Base-by-base conservation (phyloP, 768 basidiomycete genomes). In the Mrakia frigida region DNA sequence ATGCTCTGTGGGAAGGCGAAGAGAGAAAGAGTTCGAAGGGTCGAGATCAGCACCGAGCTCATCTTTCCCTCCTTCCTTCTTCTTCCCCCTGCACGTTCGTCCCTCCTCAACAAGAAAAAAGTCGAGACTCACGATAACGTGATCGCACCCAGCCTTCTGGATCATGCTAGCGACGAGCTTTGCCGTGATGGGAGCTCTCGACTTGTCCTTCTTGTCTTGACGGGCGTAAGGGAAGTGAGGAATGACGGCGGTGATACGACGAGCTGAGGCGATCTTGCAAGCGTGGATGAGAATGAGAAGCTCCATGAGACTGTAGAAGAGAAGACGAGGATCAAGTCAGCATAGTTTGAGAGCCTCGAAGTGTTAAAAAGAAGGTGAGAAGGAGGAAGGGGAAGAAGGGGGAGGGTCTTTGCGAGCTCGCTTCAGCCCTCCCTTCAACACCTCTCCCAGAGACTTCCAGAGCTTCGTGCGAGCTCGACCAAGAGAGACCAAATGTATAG, bases 161-260 rank as follows among this genome's bases (percentile, higher is more conserved):
- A 99, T 87, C 96, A 98, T 98, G 84, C 97, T 98, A 33, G 96
- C 95, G 68, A 98, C 93, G 73, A 99, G 88, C 85, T 99, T 99
- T 65, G 96, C 94, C 6, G 96, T 98, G 83, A 99, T 99, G 35
- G 97, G 96, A 5, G 94, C 94, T 10, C 96, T 88, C 7, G 89
- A 90, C 86, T 92, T 92, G 86, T 99, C 94, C 87, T 98, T 99
- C 85, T 97, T 97, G 87, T 98, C 96, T 88, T 93, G 93, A 14
- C 78, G 74, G 43, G 78, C 74, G 74, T 75, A 78, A 39, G 95
- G 95, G 85, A 93, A 99, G 84, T 94, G 98, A 33, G 96, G 97
- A 75, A 99, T 94, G 82, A 98, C 93, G 41, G 96, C 97, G 23
- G 96, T 98, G 84, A 98, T 94, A 68, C 96, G 88, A 63, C 93